Evolutionary conservation across 140 eudicot genomes (phyloP), one percentile per base, ranked within the genome.

Genomic region (Bidens hawaiensis): DNA sequence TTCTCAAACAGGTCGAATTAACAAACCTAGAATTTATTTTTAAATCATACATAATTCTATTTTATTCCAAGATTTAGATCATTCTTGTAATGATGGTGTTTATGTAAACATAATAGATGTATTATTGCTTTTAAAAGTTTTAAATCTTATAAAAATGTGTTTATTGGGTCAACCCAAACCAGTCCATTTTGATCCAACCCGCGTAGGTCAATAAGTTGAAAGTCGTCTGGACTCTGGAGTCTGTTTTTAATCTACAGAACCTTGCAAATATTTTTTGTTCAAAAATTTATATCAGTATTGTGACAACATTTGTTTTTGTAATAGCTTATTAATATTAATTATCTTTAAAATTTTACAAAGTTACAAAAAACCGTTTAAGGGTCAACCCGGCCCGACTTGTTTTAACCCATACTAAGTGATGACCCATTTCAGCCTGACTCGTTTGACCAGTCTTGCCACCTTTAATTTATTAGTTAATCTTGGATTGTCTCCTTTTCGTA

Each of bases 101-200:
- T 51, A 13, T 51, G 17, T 52, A 52, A 54, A 49, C 56, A 22
- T 15, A 49, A 49, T 49, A 26, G 6, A 54, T 54, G 41, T 27
- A 3, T 54, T 2, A 7, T 27, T 27, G 28, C 21, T 3, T 54
- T 15, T 24, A 13, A 25, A 25, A 11, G 4, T 5, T 14, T 6
- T 4, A 53, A 25, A 1, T 6, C 13, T 5, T n/a, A 36, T 0
- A 51, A 23, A 27, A 55, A 55, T 13, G 61, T 54, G 24, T 55
- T 55, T 27, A 27, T 8, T 15, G 14, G 42, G 61, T 55, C 61
- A 55, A 55, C 40, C 21, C 24, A 55, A 15, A 55, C 61, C 42
- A 55, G 28, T 2, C 38, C 60, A 6, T 53, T 25, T 53, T 53
- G 21, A 52, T 11, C 60, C 5, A 1, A 52, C 60, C 21, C 11